Base-by-base conservation (phyloP, 371 early-diverging fungal species). In the Thermomucor indicae-seudaticae region DNA sequence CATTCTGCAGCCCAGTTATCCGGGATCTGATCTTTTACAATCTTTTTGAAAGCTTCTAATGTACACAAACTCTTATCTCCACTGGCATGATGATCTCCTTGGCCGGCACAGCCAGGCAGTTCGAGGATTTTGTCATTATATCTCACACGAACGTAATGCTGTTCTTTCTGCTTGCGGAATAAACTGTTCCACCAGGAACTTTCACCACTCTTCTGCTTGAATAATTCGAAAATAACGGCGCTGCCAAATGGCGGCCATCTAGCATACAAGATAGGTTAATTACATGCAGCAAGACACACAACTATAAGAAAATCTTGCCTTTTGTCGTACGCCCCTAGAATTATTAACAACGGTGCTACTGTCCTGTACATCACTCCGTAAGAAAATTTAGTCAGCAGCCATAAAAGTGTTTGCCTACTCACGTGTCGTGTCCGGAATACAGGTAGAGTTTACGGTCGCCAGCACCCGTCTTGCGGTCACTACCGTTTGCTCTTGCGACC, bases 361-460 rank as follows among this genome's bases (percentile, higher is more conserved):
- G 32, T 32, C 14, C 32, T 32, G 14, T 32, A 7, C 7, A 32
- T 32, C 10, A 32, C 14, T 10, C 14, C 14, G 7, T 32, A 32
- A 14, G 32, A 32, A 7, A 32, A 14, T 10, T 10, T 32, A 10
- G 11, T 22, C 28, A 45, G 28, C 28, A 45, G 10, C 10, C 19
- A 24, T 11, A 45, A 22, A 22, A 10, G 19, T 1, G 30, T 31
- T 34, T 42, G 29, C 32, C 19, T 27, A 42, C 64, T 51, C 70
- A 81, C 78, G 88, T 81, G 58, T 89, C 89, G 61, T 91, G 91
- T 32, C 87, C 90, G 53, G 87, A 86, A 61, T 84, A 89, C 30
- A 91, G 55, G 7, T 40, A 77, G 58, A 87, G 56, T 53, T 84
- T 85, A 14, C 79, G 65, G 14, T 70, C 67, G 27, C 64, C 55